Conservation (phyloP, 1,284 basidiomycete species). For the Leccinum pachyderme region DNA sequence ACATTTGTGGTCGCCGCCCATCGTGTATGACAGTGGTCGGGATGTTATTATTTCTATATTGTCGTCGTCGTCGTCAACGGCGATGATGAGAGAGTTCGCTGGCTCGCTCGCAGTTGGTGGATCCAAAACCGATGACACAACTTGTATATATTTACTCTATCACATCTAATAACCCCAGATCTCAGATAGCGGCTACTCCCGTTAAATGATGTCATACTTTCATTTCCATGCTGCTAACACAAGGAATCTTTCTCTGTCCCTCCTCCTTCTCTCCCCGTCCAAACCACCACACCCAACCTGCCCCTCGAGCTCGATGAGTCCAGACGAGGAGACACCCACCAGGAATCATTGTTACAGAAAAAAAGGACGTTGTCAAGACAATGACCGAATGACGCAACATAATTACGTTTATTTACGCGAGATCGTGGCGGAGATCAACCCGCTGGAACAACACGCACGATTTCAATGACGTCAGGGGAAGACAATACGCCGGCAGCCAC, state of each 20-base stretch:
- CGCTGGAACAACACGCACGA: constrained; percentile 31
- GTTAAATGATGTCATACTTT: constrained; percentile 32
- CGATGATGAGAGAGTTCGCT: constrained; percentile 14
- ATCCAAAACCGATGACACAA: constrained; percentile 35
- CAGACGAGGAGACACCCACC: neutral
- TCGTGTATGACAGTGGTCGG: constrained; percentile 26
- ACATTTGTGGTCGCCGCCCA: constrained; percentile 73
- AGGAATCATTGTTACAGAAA: neutral
- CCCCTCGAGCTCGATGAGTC: neutral
- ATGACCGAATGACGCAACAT: constrained; percentile 31
- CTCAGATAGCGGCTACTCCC: constrained; percentile 33
- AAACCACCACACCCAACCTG: neutral
- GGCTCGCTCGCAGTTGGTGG: constrained; percentile 23
- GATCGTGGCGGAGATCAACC: constrained; percentile 49
- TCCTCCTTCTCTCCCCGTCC: neutral
- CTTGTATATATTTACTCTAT: constrained; percentile 39
- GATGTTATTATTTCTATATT: neutral
- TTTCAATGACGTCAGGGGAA: constrained; percentile 24
- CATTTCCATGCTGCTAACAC: constrained; percentile 10
- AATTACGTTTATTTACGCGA: constrained; percentile 34
- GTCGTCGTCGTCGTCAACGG: constrained; percentile 4
- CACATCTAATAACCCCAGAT: constrained; percentile 33
- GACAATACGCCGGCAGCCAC: constrained; percentile 7
- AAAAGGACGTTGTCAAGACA: constrained; percentile 31
- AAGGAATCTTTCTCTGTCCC: neutral